Percentiles rank a stretch among this genome's conserved stretches.
These are phyloP conservation scores for Aspergillus transmontanensis DNA, from an alignment of 2,329 filamentous ascomycete species.

Conservation along the genomic window DNA sequence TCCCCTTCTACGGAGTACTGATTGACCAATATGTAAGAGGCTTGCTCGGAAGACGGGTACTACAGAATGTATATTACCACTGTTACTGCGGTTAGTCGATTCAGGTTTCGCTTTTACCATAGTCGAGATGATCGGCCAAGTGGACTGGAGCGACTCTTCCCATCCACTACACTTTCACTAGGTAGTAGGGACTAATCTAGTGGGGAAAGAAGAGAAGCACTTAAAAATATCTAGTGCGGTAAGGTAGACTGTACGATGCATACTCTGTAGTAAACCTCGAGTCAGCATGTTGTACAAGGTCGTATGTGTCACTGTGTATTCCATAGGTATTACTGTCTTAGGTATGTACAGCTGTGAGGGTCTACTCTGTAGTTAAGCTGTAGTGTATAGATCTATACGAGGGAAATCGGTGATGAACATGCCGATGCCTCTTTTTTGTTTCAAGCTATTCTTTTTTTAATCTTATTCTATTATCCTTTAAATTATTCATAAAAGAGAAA, in stretches of 20 bases:
- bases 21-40: background rate
- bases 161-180: constrained; percentile 6
- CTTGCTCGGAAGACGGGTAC: background rate
- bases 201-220: constrained; percentile 5
- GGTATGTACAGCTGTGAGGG: background rate
- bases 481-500: background rate
- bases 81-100: constrained; percentile 2
- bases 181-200: constrained; percentile 3
- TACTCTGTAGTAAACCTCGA: background rate
- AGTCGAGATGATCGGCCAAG: constrained; percentile 12
- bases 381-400: background rate
- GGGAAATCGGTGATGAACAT: background rate
- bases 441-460: background rate
- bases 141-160: constrained; percentile 10
- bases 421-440: background rate
- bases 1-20: background rate
- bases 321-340: background rate
- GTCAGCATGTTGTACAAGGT: background rate
- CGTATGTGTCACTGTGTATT: background rate
- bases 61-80: background rate
- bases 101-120: constrained; percentile 6
- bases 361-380: background rate
- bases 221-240: background rate
- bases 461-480: background rate
- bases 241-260: constrained; percentile 1